A percentile compares a stretch with the other conserved stretches of the same genome.
phyloP scores from a whole-genome alignment of 2,329 filamentous ascomycete genomes.

The Amylocarpus encephaloides region DNA sequence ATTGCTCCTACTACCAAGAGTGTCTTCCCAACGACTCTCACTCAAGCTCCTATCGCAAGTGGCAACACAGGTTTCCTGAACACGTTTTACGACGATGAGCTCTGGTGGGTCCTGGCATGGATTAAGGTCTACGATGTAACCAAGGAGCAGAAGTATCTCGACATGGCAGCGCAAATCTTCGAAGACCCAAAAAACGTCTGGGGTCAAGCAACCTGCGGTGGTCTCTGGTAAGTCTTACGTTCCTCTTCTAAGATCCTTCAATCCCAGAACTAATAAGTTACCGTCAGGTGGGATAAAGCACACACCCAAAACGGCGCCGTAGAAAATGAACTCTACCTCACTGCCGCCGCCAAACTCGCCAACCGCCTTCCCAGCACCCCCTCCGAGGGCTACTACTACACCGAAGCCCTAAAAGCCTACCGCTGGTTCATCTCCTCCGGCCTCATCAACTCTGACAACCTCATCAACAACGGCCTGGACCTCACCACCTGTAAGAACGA shows the following conservation, averaged over 20 bases:
- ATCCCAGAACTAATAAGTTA: conserved; percentile 4
- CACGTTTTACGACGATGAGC: conserved; percentile 53
- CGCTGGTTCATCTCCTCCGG: conserved; percentile 44
- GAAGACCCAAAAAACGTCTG: conserved; percentile 48
- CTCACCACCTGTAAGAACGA: conserved; percentile 44
- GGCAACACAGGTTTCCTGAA: conserved; percentile 43
- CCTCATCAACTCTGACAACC: conserved; percentile 41
- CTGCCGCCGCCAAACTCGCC: conserved; percentile 48
- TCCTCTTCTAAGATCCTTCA: not conserved
- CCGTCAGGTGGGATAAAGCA: conserved; percentile 46
- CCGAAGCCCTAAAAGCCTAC: conserved; percentile 45
- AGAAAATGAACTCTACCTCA: conserved; percentile 50
- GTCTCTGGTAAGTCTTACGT: conserved; percentile 43
- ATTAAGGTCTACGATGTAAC: conserved; percentile 52
- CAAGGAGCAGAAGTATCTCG: conserved; percentile 44
- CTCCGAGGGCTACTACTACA: conserved; percentile 46
- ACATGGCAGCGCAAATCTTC: conserved; percentile 47
- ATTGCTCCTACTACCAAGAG: conserved; percentile 13
- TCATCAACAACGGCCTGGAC: conserved; percentile 48
- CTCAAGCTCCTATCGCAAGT: conserved; percentile 17
- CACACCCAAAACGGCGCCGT: conserved; percentile 49
- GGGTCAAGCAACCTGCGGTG: conserved; percentile 44
- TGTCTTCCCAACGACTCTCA: conserved; percentile 24
- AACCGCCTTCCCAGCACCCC: conserved; percentile 48
- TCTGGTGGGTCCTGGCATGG: conserved; percentile 59